Percentiles rank a stretch among this genome's conserved stretches.
These are phyloP conservation scores for Nannizziopsis arthrosporioides DNA, from an alignment of 2,329 filamentous ascomycete species.

Conservation along the genomic window DNA sequence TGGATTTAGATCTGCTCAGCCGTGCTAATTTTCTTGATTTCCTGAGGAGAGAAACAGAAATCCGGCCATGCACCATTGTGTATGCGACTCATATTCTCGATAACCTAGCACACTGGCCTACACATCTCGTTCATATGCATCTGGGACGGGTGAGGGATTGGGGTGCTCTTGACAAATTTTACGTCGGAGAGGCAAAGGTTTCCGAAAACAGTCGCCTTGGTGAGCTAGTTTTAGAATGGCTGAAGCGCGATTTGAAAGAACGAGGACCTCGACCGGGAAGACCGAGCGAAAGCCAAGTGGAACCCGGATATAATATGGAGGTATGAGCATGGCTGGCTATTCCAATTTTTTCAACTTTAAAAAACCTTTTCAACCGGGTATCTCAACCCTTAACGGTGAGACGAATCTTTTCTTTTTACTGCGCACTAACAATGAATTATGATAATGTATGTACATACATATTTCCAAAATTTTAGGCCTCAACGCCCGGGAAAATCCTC, in stretches of 20 bases:
- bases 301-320: constrained; percentile 10
- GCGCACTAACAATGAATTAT: neutral
- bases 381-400: constrained; percentile 15
- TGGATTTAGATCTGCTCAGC: constrained; percentile 81
- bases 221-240: constrained; percentile 77
- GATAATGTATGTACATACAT: constrained; percentile 13
- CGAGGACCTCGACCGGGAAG: constrained; percentile 62
- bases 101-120: constrained; percentile 88
- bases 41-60: constrained; percentile 75
- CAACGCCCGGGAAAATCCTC: constrained; percentile 15
- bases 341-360: neutral
- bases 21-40: constrained; percentile 76
- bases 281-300: constrained; percentile 32
- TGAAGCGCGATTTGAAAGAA: constrained; percentile 65
- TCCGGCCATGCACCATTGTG: constrained; percentile 74
- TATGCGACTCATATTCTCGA: constrained; percentile 97
- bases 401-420: constrained; percentile 7
- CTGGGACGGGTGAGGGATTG: constrained; percentile 78
- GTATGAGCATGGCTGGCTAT: neutral
- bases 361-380: constrained; percentile 1
- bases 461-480: constrained; percentile 14
- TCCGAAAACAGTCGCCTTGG: constrained; percentile 72
- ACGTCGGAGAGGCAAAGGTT: constrained; percentile 42
- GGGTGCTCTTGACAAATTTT: constrained; percentile 61
- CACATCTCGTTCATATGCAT: constrained; percentile 91